These are phyloP conservation scores for Phytophthora melonis DNA, from an alignment of 352 stramenopile genomes.

Conservation along the genomic window DNA sequence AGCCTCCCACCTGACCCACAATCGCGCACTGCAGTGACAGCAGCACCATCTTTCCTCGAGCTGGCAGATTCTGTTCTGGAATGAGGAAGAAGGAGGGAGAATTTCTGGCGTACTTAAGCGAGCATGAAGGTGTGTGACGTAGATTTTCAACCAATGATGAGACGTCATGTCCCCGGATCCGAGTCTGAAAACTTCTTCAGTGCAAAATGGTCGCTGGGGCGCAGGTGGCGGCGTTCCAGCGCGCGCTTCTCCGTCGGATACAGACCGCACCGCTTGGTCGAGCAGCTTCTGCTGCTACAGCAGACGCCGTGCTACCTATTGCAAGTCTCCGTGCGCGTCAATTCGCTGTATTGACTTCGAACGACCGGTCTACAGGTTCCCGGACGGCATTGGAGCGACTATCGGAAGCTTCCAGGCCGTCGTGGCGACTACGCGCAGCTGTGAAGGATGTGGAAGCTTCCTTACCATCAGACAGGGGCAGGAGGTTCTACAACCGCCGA, in stretches of 20 bases:
- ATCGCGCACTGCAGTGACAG: too few species aligned
- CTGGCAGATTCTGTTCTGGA: too few species aligned
- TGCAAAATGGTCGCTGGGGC: neutral
- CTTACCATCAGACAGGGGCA: conserved; percentile 38
- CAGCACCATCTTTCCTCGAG: too few species aligned
- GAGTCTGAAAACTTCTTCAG: too few species aligned
- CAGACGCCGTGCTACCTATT: conserved; percentile 4
- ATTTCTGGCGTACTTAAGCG: too few species aligned
- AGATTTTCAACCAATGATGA: too few species aligned
- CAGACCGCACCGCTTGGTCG: neutral
- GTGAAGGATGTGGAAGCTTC: conserved; percentile 27
- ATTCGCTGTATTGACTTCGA: conserved; percentile 27
- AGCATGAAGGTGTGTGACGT: too few species aligned
- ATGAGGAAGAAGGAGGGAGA: too few species aligned
- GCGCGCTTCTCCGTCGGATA: conserved; percentile 28
- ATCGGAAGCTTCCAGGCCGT: conserved; percentile 20
- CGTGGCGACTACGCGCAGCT: conserved; percentile 27
- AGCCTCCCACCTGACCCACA: too few species aligned
- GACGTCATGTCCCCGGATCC: too few species aligned
- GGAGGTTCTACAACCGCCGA: conserved; percentile 58
- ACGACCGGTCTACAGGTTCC: conserved; percentile 2
- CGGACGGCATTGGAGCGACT: conserved; percentile 21
- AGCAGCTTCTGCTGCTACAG: neutral
- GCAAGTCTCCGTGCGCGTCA: conserved; percentile 17
- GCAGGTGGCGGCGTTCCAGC: conserved; percentile 22